Conservation (phyloP, 108 stramenopile species). For the Skeletonema tropicum region DNA sequence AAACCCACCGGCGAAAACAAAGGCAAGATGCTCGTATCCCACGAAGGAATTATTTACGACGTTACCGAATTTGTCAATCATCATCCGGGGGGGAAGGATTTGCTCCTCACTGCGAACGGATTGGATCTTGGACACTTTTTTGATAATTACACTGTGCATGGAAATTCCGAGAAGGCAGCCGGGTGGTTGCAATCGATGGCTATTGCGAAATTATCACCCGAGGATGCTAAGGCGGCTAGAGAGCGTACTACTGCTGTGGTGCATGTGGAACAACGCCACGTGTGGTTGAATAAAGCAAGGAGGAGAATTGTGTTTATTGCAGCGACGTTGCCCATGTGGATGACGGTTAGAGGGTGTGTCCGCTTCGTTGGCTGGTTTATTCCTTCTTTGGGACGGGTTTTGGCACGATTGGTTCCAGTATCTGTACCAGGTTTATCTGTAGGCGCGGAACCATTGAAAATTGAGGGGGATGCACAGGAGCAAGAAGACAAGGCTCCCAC, state of each 20-base stretch:
- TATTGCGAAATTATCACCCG: slow-evolving; percentile 38
- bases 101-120: slow-evolving; percentile 45
- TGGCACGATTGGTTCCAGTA: slow-evolving; percentile 49
- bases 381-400: slow-evolving; percentile 26
- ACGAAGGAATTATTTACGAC: slow-evolving; percentile 66
- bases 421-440: slow-evolving; percentile 49
- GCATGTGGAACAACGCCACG: slow-evolving; percentile 44
- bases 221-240: slow-evolving; percentile 27
- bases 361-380: slow-evolving; percentile 38
- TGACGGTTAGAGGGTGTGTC: slow-evolving; percentile 46
- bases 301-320: slow-evolving; percentile 44
- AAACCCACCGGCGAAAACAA: slow-evolving; percentile 27
- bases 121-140: slow-evolving; percentile 56
- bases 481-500: slow-evolving; percentile 16
- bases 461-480: slow-evolving; percentile 3
- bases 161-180: slow-evolving; percentile 47
- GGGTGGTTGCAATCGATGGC: slow-evolving; percentile 52
- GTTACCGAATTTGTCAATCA: slow-evolving; percentile 53
- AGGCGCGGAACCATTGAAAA: slow-evolving; percentile 49
- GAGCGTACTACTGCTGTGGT: slow-evolving; percentile 25
- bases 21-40: slow-evolving; percentile 28
- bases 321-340: slow-evolving; percentile 51
- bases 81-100: slow-evolving; percentile 60
- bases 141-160: slow-evolving; percentile 58
- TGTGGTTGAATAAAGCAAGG: slow-evolving; percentile 28